Evolutionary conservation across 2,329 filamentous ascomycete genomes (phyloP).

Genomic region (Fusarium euwallaceae): DNA sequence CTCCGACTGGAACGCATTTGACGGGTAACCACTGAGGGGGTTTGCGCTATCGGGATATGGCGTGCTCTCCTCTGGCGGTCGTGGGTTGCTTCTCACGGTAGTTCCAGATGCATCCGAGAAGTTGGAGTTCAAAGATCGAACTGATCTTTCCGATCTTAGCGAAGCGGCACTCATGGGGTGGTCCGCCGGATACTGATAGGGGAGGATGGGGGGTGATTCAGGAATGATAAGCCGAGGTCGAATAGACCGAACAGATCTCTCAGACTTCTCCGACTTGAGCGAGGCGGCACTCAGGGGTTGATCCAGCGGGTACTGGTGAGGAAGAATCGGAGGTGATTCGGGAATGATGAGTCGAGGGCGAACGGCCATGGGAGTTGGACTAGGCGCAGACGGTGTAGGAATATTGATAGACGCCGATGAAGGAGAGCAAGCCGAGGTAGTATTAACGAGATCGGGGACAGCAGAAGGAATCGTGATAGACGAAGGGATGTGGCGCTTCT

Average conservation of each 20-base stretch:
- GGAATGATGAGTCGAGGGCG: slow-evolving; percentile 48
- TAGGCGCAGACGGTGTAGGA: slow-evolving; percentile 52
- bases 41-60: slow-evolving; percentile 43
- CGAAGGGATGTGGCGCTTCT: not conserved
- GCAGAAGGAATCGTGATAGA: slow-evolving; percentile 11
- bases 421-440: too few species aligned
- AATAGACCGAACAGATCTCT: too few species aligned
- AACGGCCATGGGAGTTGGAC: slow-evolving; percentile 49
- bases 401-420: slow-evolving; percentile 16
- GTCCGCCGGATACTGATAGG: too few species aligned
- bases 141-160: slow-evolving; percentile 37
- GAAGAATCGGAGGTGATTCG: not conserved
- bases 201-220: too few species aligned
- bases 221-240: too few species aligned
- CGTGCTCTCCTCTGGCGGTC: slow-evolving; percentile 45
- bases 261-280: too few species aligned
- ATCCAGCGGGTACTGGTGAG: not conserved
- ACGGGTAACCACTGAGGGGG: slow-evolving; percentile 42
- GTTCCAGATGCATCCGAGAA: slow-evolving; percentile 27
- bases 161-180: too few species aligned
- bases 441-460: too few species aligned
- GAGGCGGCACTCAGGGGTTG: not conserved
- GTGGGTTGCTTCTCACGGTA: slow-evolving; percentile 36
- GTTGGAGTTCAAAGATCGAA: not conserved
- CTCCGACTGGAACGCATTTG: slow-evolving; percentile 16